Percentiles rank a stretch among this genome's conserved stretches.
Conservation (phyloP, 148 eudicot species). For the Vaccinium macrocarpon region DNA sequence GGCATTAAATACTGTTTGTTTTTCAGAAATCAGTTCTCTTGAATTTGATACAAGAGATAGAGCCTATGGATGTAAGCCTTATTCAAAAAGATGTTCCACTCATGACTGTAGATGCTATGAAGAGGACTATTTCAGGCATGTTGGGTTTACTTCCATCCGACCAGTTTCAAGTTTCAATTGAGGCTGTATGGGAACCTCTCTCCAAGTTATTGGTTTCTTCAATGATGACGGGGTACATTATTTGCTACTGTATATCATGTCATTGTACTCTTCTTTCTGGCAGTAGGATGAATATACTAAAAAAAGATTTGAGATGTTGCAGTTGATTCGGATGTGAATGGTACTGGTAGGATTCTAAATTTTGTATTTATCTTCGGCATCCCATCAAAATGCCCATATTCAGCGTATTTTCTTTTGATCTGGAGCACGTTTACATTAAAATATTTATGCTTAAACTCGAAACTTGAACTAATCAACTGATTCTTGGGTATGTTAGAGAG, state of each 20-base stretch:
- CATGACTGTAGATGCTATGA: constrained; percentile 92
- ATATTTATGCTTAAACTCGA: not conserved
- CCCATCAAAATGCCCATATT: not conserved
- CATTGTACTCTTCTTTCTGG: not conserved
- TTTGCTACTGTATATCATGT: not conserved
- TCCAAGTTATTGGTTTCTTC: constrained; percentile 85
- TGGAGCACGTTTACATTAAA: not conserved
- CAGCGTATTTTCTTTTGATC: not conserved
- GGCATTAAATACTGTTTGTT: not conserved
- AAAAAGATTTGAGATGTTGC: not conserved
- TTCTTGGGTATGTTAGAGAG: not conserved
- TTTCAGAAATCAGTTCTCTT: constrained; percentile 72
- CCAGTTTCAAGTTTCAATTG: constrained; percentile 82
- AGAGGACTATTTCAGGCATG: constrained; percentile 97
- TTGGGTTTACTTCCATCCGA: constrained; percentile 94
- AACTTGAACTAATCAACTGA: constrained; percentile 1
- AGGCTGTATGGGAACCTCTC: constrained; percentile 92
- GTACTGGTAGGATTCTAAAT: not conserved
- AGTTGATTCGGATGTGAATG: not conserved
- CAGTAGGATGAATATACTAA: not conserved
- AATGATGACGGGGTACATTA: constrained; percentile 88
- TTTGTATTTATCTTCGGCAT: not conserved
- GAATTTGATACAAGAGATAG: constrained; percentile 83
- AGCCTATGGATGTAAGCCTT: constrained; percentile 88
- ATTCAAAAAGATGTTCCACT: constrained; percentile 93